phyloP scores from a whole-genome alignment of 208 protist genomes.

The Crithidia brevicula region DNA sequence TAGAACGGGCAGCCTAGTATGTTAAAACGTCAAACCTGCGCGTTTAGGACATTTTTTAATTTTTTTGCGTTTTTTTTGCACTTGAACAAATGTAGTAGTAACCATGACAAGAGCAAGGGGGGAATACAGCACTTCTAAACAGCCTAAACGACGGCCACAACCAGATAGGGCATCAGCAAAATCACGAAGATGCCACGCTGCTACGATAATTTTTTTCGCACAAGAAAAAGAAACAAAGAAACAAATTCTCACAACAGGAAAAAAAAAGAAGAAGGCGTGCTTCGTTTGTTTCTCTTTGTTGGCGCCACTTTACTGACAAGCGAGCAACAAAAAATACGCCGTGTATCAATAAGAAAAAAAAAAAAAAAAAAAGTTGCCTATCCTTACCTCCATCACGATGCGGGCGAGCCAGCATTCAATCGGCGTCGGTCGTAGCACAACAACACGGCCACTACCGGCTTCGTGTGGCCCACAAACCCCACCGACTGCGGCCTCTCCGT shows the following conservation, averaged over 20 bases:
- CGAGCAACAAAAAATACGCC: background rate
- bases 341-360: background rate
- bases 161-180: no score
- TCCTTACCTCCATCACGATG: background rate
- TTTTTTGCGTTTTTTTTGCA: no score
- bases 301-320: no score
- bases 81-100: no score
- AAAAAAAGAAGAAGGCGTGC: conserved; percentile 4
- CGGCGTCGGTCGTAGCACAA: conserved; percentile 41
- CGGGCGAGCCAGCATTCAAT: background rate
- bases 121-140: no score
- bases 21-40: no score
- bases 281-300: no score
- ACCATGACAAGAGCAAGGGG: no score
- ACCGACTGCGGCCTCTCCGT: conserved; percentile 68
- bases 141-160: background rate
- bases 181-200: no score
- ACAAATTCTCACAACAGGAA: background rate
- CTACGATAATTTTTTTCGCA: no score
- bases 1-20: no score
- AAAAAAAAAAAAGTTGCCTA: conserved; percentile 7
- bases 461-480: conserved; percentile 75
- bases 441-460: conserved; percentile 70
- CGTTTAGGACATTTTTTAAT: no score
- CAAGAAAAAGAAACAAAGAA: background rate